A percentile compares a stretch with the other conserved stretches of the same genome.
These are phyloP conservation scores for Hypholoma sublateritium DNA, from an alignment of 768 basidiomycete genomes.

Conservation along the genomic window DNA sequence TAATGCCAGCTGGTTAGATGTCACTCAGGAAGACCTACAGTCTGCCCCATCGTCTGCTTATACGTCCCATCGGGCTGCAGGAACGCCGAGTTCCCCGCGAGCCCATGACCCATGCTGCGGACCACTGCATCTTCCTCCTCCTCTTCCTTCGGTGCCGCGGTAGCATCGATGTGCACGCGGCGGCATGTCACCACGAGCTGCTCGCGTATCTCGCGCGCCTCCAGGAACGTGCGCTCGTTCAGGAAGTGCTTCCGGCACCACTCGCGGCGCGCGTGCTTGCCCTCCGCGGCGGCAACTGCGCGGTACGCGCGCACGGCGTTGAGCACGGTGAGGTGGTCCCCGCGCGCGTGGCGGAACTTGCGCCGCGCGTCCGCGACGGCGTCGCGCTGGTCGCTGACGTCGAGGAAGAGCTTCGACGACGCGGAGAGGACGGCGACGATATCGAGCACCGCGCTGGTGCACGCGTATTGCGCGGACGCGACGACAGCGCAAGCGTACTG, in stretches of 20 bases:
- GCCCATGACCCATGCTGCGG: conserved; percentile 69
- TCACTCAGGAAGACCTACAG: conserved; percentile 36
- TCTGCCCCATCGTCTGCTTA: conserved; percentile 75
- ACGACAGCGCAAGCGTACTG: conserved; percentile 75
- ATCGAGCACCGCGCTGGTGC: conserved; percentile 77
- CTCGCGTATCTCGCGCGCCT: conserved; percentile 75
- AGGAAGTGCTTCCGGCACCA: conserved; percentile 89
- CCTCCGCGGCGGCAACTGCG: conserved; percentile 54
- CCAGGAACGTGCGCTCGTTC: conserved; percentile 77
- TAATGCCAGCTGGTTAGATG: too few species aligned
- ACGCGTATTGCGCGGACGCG: conserved; percentile 70
- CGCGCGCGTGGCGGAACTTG: conserved; percentile 80
- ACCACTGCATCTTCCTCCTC: conserved; percentile 64
- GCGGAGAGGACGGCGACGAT: conserved; percentile 83
- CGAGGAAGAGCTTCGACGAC: conserved; percentile 80
- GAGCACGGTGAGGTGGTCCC: conserved; percentile 90
- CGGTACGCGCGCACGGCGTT: conserved; percentile 84
- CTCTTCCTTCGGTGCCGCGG: conserved; percentile 50
- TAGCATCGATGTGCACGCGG: conserved; percentile 60
- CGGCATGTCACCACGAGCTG: conserved; percentile 73
- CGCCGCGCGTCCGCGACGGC: conserved; percentile 64
- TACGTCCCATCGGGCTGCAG: conserved; percentile 86
- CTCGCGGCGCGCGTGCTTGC: conserved; percentile 48
- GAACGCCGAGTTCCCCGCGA: conserved; percentile 82
- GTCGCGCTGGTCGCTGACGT: conserved; percentile 74